Conservation (phyloP, 176 grass and related monocot genomes). For the Metroxylon sagu region DNA sequence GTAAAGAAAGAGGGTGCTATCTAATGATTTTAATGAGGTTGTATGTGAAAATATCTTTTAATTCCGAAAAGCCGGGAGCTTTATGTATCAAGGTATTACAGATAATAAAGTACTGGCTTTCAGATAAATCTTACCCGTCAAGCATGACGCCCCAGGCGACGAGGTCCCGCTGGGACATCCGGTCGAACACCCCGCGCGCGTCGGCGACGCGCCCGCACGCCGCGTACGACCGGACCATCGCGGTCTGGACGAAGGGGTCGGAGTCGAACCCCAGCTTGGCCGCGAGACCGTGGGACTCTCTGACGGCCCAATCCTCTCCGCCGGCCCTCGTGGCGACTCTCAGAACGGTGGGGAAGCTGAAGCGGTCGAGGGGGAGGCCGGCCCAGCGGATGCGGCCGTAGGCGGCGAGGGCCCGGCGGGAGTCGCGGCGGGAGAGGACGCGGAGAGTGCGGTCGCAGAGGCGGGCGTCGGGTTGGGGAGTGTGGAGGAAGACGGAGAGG, state of each 20-base stretch:
- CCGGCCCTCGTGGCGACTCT: conserved; percentile 20
- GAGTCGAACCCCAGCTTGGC: conserved; percentile 33
- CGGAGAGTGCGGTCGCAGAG: conserved; percentile 36
- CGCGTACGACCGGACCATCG: conserved; percentile 33
- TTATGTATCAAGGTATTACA: too few species aligned
- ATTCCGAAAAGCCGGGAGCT: too few species aligned
- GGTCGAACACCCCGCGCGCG: conserved; percentile 54
- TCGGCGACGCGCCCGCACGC: conserved; percentile 11
- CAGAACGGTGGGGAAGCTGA: conserved; percentile 48
- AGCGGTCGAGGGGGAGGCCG: conserved; percentile 35
- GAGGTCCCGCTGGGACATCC: conserved; percentile 49
- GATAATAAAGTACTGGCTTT: too few species aligned
- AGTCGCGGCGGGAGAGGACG: conserved; percentile 11
- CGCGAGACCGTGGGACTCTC: conserved; percentile 31
- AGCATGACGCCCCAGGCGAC: conserved; percentile 81
- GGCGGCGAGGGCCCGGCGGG: conserved; percentile 25
- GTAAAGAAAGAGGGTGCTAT: too few species aligned
- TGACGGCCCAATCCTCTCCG: background rate
- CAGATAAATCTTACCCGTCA: conserved; percentile 35
- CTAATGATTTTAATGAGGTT: too few species aligned
- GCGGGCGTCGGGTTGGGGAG: conserved; percentile 1
- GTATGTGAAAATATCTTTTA: too few species aligned
- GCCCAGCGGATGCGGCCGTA: conserved; percentile 35
- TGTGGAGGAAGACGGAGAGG: conserved; percentile 28
- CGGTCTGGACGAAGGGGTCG: conserved; percentile 64